Evolutionary conservation across 176 grass and related monocot genomes (phyloP).

Genomic region (Puccinellia tenuiflora): DNA sequence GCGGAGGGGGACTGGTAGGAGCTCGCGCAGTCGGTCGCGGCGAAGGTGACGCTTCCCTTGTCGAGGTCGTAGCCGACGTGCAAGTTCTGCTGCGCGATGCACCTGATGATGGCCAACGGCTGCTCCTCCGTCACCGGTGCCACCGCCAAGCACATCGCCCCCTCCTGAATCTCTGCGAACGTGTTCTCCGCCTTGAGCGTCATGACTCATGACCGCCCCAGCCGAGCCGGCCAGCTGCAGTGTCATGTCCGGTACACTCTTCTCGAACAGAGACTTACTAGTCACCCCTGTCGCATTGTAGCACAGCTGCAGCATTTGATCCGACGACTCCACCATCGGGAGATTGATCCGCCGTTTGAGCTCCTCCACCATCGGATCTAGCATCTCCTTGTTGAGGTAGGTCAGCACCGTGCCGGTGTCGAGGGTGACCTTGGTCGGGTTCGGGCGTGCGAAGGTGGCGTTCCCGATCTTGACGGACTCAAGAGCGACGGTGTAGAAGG

Average conservation of each 20-base stretch:
- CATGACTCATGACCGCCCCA: not conserved
- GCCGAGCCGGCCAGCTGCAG: conserved; percentile 27
- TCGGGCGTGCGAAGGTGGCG: no score
- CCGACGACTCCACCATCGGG: conserved; percentile 11
- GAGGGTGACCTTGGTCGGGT: conserved; percentile 31
- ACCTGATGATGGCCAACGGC: not conserved
- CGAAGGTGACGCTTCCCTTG: not conserved
- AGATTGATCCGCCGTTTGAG: conserved; percentile 17
- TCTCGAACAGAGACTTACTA: no score
- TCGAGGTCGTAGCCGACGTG: not conserved
- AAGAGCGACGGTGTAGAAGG: conserved; percentile 45
- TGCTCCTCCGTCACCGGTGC: not conserved
- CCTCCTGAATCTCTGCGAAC: conserved; percentile 2
- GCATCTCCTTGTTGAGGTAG: not conserved
- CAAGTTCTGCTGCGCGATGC: not conserved
- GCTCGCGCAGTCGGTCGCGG: not conserved
- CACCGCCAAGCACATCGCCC: conserved; percentile 34
- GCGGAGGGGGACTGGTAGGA: not conserved
- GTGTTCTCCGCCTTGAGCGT: conserved; percentile 33
- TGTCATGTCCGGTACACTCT: conserved; percentile 29
- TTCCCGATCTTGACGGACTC: conserved; percentile 34
- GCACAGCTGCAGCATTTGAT: conserved; percentile 34
- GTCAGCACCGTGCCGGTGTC: conserved; percentile 63
- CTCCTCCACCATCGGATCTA: conserved; percentile 7
- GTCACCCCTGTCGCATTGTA: conserved; percentile 19